Evolutionary conservation across 177 flowering plant genomes (phyloP).

Genomic region (Vitis hybrid): DNA sequence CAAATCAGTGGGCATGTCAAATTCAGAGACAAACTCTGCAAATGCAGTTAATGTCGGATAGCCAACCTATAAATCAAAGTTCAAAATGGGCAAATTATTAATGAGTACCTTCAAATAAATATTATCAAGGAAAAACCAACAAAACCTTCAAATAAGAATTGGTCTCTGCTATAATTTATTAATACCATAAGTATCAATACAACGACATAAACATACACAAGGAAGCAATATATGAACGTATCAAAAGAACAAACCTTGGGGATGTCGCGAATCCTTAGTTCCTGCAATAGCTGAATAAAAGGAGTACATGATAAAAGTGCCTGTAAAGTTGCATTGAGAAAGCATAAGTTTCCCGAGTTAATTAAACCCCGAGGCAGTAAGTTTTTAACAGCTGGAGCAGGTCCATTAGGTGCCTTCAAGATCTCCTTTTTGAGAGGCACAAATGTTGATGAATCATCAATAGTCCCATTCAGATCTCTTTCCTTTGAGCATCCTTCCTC

Average conservation of each 20-base stretch:
- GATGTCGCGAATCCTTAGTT: slow-evolving; percentile 49
- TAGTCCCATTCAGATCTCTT: slow-evolving; percentile 16
- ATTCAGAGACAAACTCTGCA: slow-evolving; percentile 66
- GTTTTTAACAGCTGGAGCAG: slow-evolving; percentile 15
- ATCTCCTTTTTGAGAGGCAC: slow-evolving; percentile 21
- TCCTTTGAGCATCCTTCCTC: slow-evolving; percentile 26
- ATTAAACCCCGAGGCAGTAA: slow-evolving; percentile 82
- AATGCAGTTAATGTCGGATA: slow-evolving; percentile 85
- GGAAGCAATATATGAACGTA: slow-evolving; percentile 1
- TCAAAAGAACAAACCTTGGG: slow-evolving; percentile 57
- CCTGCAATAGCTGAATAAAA: slow-evolving; percentile 77
- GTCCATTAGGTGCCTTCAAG: slow-evolving; percentile 26
- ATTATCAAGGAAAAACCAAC: neutral
- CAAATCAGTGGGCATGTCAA: slow-evolving; percentile 50
- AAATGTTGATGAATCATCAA: slow-evolving; percentile 15
- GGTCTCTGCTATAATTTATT: neutral
- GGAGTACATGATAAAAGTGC: slow-evolving; percentile 91
- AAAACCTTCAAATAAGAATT: neutral
- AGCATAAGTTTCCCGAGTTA: slow-evolving; percentile 89
- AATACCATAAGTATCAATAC: neutral
- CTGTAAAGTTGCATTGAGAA: slow-evolving; percentile 93
- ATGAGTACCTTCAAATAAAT: slow-evolving; percentile 2
- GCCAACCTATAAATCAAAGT: slow-evolving; percentile 46
- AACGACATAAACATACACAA: neutral
- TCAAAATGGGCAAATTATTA: neutral